Percentiles rank a stretch among this genome's conserved stretches.
phyloP scores from a whole-genome alignment of 2,329 filamentous ascomycete genomes.

The Neurospora sp. region DNA sequence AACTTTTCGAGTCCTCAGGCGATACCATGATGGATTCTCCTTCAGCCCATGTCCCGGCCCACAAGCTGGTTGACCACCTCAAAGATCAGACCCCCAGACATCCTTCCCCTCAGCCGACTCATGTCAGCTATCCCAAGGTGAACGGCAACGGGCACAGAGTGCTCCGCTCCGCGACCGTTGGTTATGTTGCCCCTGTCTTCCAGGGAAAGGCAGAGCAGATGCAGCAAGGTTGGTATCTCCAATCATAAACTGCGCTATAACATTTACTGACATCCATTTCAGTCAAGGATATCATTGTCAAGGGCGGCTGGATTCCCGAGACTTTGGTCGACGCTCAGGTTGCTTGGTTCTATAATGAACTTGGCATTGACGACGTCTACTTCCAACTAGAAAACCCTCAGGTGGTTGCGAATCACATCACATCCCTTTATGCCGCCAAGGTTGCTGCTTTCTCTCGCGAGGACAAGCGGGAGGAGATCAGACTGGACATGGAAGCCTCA shows the following conservation, averaged over 20 bases:
- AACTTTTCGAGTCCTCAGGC: conserved; percentile 23
- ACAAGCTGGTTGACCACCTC: conserved; percentile 21
- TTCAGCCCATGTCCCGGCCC: conserved; percentile 11
- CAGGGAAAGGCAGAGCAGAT: conserved; percentile 89
- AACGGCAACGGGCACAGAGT: conserved; percentile 59
- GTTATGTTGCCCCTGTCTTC: conserved; percentile 91
- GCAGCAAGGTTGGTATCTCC: conserved; percentile 51
- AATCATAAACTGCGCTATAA: conserved; percentile 9
- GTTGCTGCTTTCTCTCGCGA: conserved; percentile 86
- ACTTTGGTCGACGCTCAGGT: conserved; percentile 78
- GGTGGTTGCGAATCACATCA: conserved; percentile 87
- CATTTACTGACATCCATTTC: conserved; percentile 6
- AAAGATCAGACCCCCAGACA: conserved; percentile 41
- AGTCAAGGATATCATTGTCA: conserved; percentile 74
- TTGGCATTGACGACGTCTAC: conserved; percentile 98
- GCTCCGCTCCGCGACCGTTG: conserved; percentile 79
- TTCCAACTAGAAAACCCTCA: conserved; percentile 83
- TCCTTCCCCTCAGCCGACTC: conserved; percentile 81
- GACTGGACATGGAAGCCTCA: conserved; percentile 85
- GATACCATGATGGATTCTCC: conserved; percentile 23
- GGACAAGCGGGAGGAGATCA: conserved; percentile 89
- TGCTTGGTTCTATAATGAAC: conserved; percentile 93
- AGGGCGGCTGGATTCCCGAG: conserved; percentile 77
- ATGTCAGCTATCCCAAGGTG: conserved; percentile 59
- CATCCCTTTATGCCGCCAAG: conserved; percentile 93